These are phyloP conservation scores for Colletotrichum sp. DNA, from an alignment of 2,329 filamentous ascomycete species.

Conservation along the genomic window DNA sequence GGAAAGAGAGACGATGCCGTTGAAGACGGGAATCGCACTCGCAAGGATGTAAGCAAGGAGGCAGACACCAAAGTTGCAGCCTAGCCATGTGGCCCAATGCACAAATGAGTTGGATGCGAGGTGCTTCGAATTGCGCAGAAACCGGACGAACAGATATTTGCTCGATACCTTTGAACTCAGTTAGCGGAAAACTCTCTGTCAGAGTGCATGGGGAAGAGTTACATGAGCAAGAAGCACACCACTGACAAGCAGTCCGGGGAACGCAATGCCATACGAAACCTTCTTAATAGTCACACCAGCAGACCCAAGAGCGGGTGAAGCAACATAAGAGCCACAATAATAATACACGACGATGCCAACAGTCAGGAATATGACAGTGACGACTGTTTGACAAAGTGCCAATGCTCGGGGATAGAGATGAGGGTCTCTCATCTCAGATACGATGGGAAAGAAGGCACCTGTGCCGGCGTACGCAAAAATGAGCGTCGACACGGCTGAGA, in stretches of 20 bases:
- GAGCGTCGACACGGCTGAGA: slow-evolving; percentile 33
- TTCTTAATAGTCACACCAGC: slow-evolving; percentile 46
- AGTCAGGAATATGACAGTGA: slow-evolving; percentile 35
- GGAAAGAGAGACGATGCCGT: slow-evolving; percentile 29
- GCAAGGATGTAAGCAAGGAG: slow-evolving; percentile 27
- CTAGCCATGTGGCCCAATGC: slow-evolving; percentile 34
- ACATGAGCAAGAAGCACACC: slow-evolving; percentile 30
- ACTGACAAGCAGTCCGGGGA: slow-evolving; percentile 31
- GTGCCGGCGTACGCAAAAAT: slow-evolving; percentile 44
- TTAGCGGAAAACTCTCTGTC: background rate
- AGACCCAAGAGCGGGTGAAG: slow-evolving; percentile 50
- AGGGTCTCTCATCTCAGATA: slow-evolving; percentile 37
- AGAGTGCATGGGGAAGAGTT: background rate
- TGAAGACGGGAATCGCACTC: slow-evolving; percentile 27
- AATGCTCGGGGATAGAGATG: slow-evolving; percentile 29
- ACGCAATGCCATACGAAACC: slow-evolving; percentile 43
- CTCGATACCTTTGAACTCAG: slow-evolving; percentile 3
- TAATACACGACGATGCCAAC: slow-evolving; percentile 46
- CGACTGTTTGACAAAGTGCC: slow-evolving; percentile 26
- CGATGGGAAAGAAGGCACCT: slow-evolving; percentile 36
- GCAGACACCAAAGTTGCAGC: slow-evolving; percentile 22
- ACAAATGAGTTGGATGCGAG: slow-evolving; percentile 27
- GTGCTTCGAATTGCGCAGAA: slow-evolving; percentile 33
- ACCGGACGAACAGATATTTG: slow-evolving; percentile 34
- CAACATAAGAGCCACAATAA: slow-evolving; percentile 48